Percentiles rank a stretch among this genome's conserved stretches.
phyloP scores from a whole-genome alignment of 257 asterid genomes.

The Nicotiana tomentosiformis region DNA sequence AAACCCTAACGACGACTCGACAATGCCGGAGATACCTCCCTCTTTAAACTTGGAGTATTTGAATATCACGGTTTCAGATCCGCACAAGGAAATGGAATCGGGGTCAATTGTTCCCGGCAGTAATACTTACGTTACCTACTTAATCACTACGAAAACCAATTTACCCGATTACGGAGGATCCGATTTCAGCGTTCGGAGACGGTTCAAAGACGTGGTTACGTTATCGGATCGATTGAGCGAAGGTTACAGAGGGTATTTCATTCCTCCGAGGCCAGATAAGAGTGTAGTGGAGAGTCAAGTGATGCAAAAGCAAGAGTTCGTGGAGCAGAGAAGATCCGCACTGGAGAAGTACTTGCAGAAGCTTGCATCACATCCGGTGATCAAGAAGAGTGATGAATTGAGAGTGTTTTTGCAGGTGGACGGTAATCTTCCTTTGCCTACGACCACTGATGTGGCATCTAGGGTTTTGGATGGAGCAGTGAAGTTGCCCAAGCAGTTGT shows the following conservation, averaged over 20 bases:
- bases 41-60: constrained; percentile 50
- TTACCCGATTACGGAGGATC: constrained; percentile 56
- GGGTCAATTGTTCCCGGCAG: constrained; percentile 83
- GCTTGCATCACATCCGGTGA: constrained; percentile 69
- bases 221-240: constrained; percentile 81
- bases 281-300: constrained; percentile 93
- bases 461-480: constrained; percentile 94
- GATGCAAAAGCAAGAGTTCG: constrained; percentile 96
- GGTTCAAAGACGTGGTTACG: constrained; percentile 82
- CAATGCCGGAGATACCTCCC: constrained; percentile 26
- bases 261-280: constrained; percentile 94
- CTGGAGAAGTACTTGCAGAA: constrained; percentile 81
- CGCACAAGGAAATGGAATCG: constrained; percentile 74
- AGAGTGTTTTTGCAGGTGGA: constrained; percentile 84
- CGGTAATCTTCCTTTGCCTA: constrained; percentile 76
- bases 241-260: constrained; percentile 68
- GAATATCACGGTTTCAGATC: constrained; percentile 66
- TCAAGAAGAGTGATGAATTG: constrained; percentile 78
- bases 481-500: constrained; percentile 82
- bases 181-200: constrained; percentile 61
- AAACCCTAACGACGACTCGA: constrained; percentile 11
- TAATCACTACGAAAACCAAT: constrained; percentile 71
- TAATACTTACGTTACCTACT: constrained; percentile 61
- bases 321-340: constrained; percentile 90
- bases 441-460: constrained; percentile 69